Evolutionary conservation across 306 rosid genomes (phyloP).

Genomic region (Gastrolobium villosum): DNA sequence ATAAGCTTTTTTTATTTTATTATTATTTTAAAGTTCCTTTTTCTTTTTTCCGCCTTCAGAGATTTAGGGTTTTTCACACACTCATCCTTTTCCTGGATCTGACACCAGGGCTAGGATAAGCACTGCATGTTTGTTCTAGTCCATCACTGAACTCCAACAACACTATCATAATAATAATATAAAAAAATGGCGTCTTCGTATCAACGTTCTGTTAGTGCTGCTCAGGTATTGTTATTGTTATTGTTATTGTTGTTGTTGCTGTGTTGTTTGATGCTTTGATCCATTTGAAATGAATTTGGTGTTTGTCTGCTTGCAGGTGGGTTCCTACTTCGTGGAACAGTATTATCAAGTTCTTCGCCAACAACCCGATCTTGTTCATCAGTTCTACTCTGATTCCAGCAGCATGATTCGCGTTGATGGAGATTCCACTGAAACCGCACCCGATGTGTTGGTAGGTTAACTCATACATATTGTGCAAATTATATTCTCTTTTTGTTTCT

Average conservation of each 20-base stretch:
- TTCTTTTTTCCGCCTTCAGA: neutral
- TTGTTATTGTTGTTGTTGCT: neutral
- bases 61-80: conserved; percentile 57
- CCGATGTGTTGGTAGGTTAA: conserved; percentile 69
- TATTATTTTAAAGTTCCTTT: neutral
- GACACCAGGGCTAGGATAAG: neutral
- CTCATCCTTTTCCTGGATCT: conserved; percentile 54
- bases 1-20: neutral
- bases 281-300: neutral
- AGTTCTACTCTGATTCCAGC: conserved; percentile 82
- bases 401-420: conserved; percentile 75
- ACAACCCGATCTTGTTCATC: conserved; percentile 81
- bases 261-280: neutral
- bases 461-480: neutral
- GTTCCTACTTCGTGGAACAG: conserved; percentile 88
- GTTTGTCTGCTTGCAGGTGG: conserved; percentile 63
- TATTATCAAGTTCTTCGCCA: conserved; percentile 86
- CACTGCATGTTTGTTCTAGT: conserved; percentile 43
- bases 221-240: conserved; percentile 57
- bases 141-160: neutral
- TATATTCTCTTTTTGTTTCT: neutral
- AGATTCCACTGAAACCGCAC: conserved; percentile 65
- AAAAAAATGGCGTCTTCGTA: conserved; percentile 66
- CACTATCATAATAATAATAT: too few relatives aligned
- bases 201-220: conserved; percentile 63